Evolutionary conservation across 139 green algal species (phyloP), one percentile per base, ranked within the genome.

Genomic region (Eudorina sp.): DNA sequence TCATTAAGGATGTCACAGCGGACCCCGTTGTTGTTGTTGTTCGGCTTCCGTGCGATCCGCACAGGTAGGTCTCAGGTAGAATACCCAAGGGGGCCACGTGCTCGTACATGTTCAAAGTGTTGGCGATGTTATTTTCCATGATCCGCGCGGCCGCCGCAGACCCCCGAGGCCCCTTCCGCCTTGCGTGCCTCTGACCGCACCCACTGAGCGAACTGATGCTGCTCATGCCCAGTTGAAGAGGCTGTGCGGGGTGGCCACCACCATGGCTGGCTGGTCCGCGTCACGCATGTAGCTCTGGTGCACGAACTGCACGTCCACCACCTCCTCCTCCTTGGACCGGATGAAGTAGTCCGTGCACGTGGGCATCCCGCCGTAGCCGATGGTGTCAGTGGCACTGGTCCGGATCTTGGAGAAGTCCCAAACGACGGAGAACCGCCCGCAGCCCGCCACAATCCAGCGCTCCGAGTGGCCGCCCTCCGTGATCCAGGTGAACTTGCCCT

Each of bases 311-410:
- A 90, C 91, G 85, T 98, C 96, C 43, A 98, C 93, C 48, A 98
- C 92, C 34, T 94, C 89, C 91, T 98, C 96, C 1, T 92, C 85
- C 90, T 97, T 97, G 62, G 91, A 73, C 3, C 94, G 94, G 18
- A 99, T 74, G n/a, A 94, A 89, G 92, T 98, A 99, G 73, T 95
- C 94, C 69, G 94, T 97, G 85, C 90, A 92, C 0, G 95, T 97
- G 45, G 97, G 97, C 74, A 99, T 91, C 6, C 95, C 95, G 40
- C 95, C 96, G 72, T 94, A 94, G 0, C 92, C 94, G 23, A 92
- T 76, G 58, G 68, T 34, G 62, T 86, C 89, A 21, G 73, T 87
- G 83, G 21, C 45, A 48, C 27, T 29, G 16, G 74, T 79, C 51
- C 88, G 88, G 27, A 92, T 77, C 84, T 89, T 88, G 45, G 58